phyloP scores from a whole-genome alignment of 345 rosid genomes.

The Populus deltoides region DNA sequence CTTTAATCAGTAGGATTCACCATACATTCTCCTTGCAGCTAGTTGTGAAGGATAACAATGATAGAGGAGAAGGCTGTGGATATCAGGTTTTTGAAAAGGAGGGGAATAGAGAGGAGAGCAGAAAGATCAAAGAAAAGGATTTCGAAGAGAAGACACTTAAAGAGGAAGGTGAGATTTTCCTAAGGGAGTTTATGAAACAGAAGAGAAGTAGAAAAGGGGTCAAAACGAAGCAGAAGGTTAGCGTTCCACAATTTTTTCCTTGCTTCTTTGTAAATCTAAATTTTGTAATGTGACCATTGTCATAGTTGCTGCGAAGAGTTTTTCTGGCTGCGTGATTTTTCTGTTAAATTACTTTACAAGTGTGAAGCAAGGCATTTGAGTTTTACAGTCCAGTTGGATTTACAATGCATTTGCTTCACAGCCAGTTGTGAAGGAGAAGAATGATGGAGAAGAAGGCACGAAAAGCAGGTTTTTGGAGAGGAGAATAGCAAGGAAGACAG shows the following conservation, averaged over 20 bases:
- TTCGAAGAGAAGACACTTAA: not conserved
- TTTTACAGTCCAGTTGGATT: not conserved
- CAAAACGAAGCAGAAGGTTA: not conserved
- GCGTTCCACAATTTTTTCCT: not conserved
- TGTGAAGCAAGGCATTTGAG: not conserved
- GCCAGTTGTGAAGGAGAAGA: not conserved
- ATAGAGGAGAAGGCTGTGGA: not conserved
- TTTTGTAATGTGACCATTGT: not conserved
- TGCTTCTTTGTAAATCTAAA: not conserved
- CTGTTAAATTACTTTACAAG: not conserved
- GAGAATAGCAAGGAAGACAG: not conserved
- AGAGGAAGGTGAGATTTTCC: not conserved
- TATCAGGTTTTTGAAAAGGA: not conserved
- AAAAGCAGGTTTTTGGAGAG: not conserved
- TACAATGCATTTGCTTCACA: not conserved
- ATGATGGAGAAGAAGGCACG: not conserved
- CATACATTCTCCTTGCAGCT: not conserved
- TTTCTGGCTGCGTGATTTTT: not conserved
- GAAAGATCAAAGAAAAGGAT: not conserved
- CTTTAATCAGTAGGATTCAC: not conserved
- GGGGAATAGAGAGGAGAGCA: not conserved
- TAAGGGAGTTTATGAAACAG: not conserved
- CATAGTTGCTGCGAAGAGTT: not conserved
- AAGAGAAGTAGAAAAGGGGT: not conserved
- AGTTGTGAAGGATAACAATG: not conserved